phyloP scores from a whole-genome alignment of 2,329 filamentous ascomycete species.

The Aspergillus sclerotialis region DNA sequence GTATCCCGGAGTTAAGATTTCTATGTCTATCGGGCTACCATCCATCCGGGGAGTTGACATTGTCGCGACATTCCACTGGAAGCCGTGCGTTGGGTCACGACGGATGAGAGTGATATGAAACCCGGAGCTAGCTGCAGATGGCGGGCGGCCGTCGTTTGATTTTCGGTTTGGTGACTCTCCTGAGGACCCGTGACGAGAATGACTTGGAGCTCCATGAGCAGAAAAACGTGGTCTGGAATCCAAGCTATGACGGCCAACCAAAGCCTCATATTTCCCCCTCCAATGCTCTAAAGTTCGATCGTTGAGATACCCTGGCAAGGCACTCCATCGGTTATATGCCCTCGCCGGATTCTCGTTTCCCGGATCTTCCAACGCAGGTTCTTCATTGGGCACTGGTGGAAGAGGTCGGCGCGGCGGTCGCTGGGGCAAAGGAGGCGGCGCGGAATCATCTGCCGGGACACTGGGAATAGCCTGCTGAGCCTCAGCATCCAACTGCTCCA shows the following conservation, averaged over 20 bases:
- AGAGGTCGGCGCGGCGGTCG: conserved; percentile 17
- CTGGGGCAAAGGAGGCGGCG: background rate
- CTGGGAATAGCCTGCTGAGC: background rate
- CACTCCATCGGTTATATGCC: conserved; percentile 23
- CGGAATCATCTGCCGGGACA: background rate
- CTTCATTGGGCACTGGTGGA: conserved; percentile 21
- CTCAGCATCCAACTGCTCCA: background rate
- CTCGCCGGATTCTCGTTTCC: conserved; percentile 7
- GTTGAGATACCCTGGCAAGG: conserved; percentile 18
- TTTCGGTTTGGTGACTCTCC: conserved; percentile 19
- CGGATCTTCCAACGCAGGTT: conserved; percentile 6
- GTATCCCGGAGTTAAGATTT: conserved; percentile 55
- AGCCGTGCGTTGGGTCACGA: conserved; percentile 61
- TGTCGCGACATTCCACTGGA: conserved; percentile 69
- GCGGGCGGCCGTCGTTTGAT: conserved; percentile 5
- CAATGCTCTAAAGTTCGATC: conserved; percentile 11
- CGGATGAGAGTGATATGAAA: conserved; percentile 57
- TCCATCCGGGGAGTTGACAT: conserved; percentile 41
- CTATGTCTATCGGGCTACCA: conserved; percentile 40
- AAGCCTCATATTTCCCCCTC: conserved; percentile 17
- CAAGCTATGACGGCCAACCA: conserved; percentile 22
- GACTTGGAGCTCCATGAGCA: conserved; percentile 12
- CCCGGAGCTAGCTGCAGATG: conserved; percentile 14
- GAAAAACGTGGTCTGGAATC: conserved; percentile 21
- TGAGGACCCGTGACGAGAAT: conserved; percentile 13